A percentile compares a stretch with the other conserved stretches of the same genome.
Conservation (phyloP, 2,329 filamentous ascomycete genomes). For the Aspergillus arachidicola region DNA sequence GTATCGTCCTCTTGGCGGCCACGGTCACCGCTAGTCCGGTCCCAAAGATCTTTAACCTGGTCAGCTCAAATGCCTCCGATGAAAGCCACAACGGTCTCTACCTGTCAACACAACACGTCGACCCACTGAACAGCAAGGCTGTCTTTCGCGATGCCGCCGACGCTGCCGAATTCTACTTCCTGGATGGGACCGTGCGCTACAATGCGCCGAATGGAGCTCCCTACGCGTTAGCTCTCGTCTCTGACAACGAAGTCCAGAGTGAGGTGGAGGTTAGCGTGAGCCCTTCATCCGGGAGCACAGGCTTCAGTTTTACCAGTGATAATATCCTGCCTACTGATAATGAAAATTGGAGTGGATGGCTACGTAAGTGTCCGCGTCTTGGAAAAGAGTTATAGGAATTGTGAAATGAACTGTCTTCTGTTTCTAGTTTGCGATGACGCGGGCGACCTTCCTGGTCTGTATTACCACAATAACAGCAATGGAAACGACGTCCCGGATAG, state of each 20-base stretch:
- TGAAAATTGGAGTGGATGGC: background rate
- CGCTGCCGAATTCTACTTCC: background rate
- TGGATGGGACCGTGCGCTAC: background rate
- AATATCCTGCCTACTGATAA: background rate
- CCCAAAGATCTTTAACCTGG: background rate
- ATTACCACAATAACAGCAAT: background rate
- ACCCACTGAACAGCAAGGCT: background rate
- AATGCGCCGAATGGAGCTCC: background rate
- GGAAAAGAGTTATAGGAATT: background rate
- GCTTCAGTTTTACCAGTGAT: background rate
- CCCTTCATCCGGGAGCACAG: background rate
- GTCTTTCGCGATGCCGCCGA: background rate
- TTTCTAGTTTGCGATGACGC: background rate
- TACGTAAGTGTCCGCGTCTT: background rate
- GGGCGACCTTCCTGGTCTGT: background rate
- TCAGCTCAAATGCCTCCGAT: background rate
- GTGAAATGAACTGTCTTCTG: background rate
- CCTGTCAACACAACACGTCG: background rate
- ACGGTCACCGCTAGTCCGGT: background rate
- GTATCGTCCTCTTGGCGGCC: background rate
- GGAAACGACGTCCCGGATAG: background rate
- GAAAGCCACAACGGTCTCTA: background rate
- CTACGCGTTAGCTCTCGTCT: background rate
- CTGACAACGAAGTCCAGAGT: background rate
- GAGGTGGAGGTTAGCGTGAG: background rate